Conservation (phyloP, 495 filamentous ascomycete species). For the Penicillium lagena region DNA sequence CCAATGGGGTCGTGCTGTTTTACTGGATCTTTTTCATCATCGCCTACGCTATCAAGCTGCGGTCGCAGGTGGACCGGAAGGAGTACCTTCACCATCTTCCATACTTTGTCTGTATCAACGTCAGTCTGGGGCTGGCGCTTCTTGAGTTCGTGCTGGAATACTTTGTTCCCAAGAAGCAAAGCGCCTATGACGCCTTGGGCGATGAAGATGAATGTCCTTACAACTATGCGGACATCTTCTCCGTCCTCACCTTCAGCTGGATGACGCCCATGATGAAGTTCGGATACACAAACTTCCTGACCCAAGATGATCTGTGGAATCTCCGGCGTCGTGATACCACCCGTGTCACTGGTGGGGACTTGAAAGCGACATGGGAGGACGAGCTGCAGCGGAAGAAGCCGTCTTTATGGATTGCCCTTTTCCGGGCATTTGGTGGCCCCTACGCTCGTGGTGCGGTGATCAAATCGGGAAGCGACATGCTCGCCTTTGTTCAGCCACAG, state of each 20-base stretch:
- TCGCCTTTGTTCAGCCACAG: constrained; percentile 89
- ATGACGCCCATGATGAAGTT: constrained; percentile 98
- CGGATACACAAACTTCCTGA: constrained; percentile 87
- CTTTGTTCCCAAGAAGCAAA: constrained; percentile 81
- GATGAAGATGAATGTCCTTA: constrained; percentile 89
- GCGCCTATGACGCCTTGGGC: constrained; percentile 75
- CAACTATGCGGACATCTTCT: constrained; percentile 93
- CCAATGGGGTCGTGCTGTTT: constrained; percentile 89
- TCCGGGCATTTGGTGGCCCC: constrained; percentile 75
- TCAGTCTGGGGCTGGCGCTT: constrained; percentile 64
- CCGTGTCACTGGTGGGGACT: constrained; percentile 53
- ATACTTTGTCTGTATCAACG: constrained; percentile 75
- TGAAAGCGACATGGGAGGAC: constrained; percentile 70
- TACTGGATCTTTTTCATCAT: constrained; percentile 93
- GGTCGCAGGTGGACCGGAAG: constrained; percentile 75
- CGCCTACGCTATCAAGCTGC: constrained; percentile 75
- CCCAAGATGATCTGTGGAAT: constrained; percentile 96
- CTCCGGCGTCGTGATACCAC: constrained; percentile 77
- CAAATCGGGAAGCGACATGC: constrained; percentile 76
- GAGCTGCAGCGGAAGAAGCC: constrained; percentile 72
- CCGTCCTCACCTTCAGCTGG: constrained; percentile 91
- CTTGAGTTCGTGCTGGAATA: constrained; percentile 83
- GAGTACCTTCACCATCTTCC: constrained; percentile 56
- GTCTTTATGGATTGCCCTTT: constrained; percentile 87
- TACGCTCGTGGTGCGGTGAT: constrained; percentile 75